Base-by-base conservation (phyloP, 306 rosid species). In the Betula pendula region DNA sequence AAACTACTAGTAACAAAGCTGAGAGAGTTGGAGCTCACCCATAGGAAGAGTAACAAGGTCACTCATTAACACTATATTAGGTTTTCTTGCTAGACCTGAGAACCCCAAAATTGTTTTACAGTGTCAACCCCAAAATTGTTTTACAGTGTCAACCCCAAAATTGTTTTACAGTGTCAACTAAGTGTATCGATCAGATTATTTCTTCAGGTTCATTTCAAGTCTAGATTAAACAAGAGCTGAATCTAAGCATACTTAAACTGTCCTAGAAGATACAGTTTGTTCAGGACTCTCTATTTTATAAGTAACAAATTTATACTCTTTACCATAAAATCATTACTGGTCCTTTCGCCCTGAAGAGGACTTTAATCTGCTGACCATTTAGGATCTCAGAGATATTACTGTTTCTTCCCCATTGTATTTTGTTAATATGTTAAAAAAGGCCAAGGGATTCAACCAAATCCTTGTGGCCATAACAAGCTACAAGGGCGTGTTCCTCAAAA, bases 401-500 rank as follows among this genome's bases (percentile, higher is more conserved):
- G 25, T 56, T 56, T 11, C 27, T 24, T 24, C 63, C 63, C 63
- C 24, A 22, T 56, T 56, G 16, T 3, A 24, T 24, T n/a, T 11
- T 20, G 27, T 27, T 56, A 11, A 56, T 24, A 56, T 24, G 8
- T 31, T 29, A 60, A 8, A 14, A 29, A 60, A 7, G 43, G 1
- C 8, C 35, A 60, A 2, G 68, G 35, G 71, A 70, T 5, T 24
- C 27, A 49, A 70, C 63, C 72, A 15, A 48, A n/a, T 60, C 66
- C 75, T 31, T 49, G 20, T 17, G 35, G 60, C 17, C 3, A 81
- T 65, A 69, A 63, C 63, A 70, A 74, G 22, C 56, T 33, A 53
- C 49, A 74, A 45, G 72, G 40, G 15, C 42, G 33, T 29, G 9
- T 49, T 33, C 70, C 53, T 33, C 2, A 53, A 56, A 48, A 68